Base-by-base conservation (phyloP, 257 asterid genomes). In the Avicennia marina region DNA sequence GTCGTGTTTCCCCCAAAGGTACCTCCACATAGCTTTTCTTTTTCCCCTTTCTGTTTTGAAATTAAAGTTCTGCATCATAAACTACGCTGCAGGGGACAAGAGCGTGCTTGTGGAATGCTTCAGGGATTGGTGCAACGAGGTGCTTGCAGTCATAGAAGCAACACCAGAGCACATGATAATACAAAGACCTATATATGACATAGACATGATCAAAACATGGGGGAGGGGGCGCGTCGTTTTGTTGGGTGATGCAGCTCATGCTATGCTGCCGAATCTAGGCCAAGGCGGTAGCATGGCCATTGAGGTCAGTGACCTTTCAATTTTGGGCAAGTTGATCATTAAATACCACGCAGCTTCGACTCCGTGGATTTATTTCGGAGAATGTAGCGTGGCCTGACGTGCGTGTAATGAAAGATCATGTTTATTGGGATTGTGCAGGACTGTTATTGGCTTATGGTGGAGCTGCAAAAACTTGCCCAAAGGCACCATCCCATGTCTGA, bases 211-310 rank as follows among this genome's bases (percentile, higher is more conserved):
- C 12, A 64, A 83, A 33, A 71, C 77, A 17, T 89, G 98, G 98
- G 98, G 97, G 62, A 91, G 71, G 78, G 97, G 97, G 25, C 94
- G 86, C 1, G 94, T 88, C 36, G 88, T 94, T n/a, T 73, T 91
- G 80, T 90, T 93, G 10, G 98, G 98, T 65, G 98, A 93, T 75
- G 83, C 98, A 0, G 81, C 88, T 64, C 98, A 93, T 61, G 98
- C 97, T 11, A 93, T 93, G 98, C 98, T 88, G 69, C 98, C 98
- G 20, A 93, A 93, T 65, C 80, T 93, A 80, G 98, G 98, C 41
- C 98, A 93, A 73, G 98, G 98, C 15, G 98, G 98, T 46, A 88
- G 97, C 80, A 88, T 93, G 98, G 97, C 98, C 63, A 93, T 93
- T 41, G 98, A 93, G 95, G 98, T 90, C 65, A 11, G 33, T 2